Percentiles rank a stretch among this genome's conserved stretches.
Evolutionary conservation across 1,139 yeast genomes (phyloP).

Genomic region (Saccharomyces hybrid): DNA sequence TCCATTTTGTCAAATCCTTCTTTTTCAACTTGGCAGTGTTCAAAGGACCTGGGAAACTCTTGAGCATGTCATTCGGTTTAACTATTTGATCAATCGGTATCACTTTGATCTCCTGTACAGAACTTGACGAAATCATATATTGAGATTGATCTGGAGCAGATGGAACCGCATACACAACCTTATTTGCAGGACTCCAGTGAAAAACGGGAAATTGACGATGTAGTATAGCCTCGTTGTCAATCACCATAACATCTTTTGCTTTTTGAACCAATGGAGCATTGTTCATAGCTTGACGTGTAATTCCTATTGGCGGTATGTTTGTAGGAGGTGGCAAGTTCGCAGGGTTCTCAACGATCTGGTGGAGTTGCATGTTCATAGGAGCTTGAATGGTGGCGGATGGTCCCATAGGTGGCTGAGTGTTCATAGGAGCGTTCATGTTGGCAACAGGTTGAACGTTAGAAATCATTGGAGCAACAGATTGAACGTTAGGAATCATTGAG

Average conservation of each 20-base stretch:
- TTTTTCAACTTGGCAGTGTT: slow-evolving; percentile 21
- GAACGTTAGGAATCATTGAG: slow-evolving; percentile 14
- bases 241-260: slow-evolving; percentile 6
- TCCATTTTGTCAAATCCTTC: slow-evolving; percentile 29
- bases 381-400: neutral
- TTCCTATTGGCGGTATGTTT: neutral
- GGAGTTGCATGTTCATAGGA: neutral
- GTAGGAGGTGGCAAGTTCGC: neutral
- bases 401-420: neutral
- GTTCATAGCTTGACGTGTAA: neutral
- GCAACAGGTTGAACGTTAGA: slow-evolving; percentile 2
- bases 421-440: neutral
- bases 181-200: slow-evolving; percentile 53
- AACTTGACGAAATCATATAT: slow-evolving; percentile 13
- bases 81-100: slow-evolving; percentile 32
- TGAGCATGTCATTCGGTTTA: slow-evolving; percentile 22
- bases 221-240: slow-evolving; percentile 28
- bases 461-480: slow-evolving; percentile 18
- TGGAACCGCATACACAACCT: slow-evolving; percentile 42
- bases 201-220: slow-evolving; percentile 71
- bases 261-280: slow-evolving; percentile 4
- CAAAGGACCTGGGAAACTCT: slow-evolving; percentile 34
- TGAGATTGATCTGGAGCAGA: slow-evolving; percentile 14
- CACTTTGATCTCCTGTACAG: slow-evolving; percentile 30
- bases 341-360: neutral